These are phyloP conservation scores for Cystobasidium onofrii DNA, from an alignment of 768 basidiomycete species.

Conservation along the genomic window DNA sequence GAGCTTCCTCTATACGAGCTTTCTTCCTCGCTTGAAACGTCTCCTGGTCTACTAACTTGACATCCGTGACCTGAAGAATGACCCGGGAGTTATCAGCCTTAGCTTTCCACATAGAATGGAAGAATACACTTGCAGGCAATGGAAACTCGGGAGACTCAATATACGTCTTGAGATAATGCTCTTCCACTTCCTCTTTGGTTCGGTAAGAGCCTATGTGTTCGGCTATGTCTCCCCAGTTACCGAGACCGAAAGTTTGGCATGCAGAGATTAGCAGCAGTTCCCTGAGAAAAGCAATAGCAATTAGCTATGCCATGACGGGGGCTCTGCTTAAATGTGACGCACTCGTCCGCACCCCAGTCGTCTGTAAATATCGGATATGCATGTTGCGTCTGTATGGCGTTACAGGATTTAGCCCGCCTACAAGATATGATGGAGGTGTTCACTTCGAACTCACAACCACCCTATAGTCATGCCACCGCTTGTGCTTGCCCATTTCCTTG, in stretches of 20 bases:
- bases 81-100: conserved; percentile 15
- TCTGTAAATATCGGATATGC: conserved; percentile 90
- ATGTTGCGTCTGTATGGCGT: conserved; percentile 61
- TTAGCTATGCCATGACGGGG: too few relatives aligned
- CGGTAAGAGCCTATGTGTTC: conserved; percentile 77
- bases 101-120: not conserved
- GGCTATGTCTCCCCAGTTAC: conserved; percentile 94
- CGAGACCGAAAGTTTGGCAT: conserved; percentile 73
- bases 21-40: conserved; percentile 86
- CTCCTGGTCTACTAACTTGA: conserved; percentile 58
- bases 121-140: conserved; percentile 57
- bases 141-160: conserved; percentile 72
- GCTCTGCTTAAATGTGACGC: conserved; percentile 46
- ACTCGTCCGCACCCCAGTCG: conserved; percentile 99
- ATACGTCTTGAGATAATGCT: conserved; percentile 76
- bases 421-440: too few relatives aligned
- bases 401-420: too few relatives aligned
- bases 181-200: conserved; percentile 83
- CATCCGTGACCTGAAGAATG: conserved; percentile 27
- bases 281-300: conserved; percentile 48
- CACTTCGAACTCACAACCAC: conserved; percentile 74
- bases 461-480: conserved; percentile 77
- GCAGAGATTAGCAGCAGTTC: conserved; percentile 85
- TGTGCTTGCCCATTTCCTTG: conserved; percentile 77
- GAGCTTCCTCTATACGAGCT: conserved; percentile 71